Base-by-base conservation (phyloP, 495 filamentous ascomycete species). In the Aspergillus sclerotioniger region DNA sequence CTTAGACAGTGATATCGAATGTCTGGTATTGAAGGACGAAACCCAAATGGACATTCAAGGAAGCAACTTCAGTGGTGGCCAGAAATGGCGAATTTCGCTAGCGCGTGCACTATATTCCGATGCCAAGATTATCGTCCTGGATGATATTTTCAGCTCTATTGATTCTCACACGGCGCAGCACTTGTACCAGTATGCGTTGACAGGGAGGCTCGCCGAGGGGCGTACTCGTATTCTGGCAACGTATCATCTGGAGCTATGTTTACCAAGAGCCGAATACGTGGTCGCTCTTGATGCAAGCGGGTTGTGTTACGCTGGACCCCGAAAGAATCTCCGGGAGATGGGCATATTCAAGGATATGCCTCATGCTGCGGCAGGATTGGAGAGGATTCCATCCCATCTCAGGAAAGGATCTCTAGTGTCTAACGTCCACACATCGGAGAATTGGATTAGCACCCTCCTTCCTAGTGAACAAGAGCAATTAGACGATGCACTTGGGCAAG, bases 221-320 rank as follows among this genome's bases (percentile, higher is more conserved):
- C 47, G 50, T 9, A 63, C 60, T 21, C 43, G 62, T 7, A 64
- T 70, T 28, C 55, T 70, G 6, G 60, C 55, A 3, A 70, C 67
- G 0, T 91, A 95, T 73, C 94, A 94, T 62, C 81, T 90, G 15
- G 79, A 84, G 3, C 80, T 96, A 9, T 92, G 88, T 65, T 81
- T 88, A 15, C 90, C 90, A 31, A 69, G 73, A 15, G 81, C 90
- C 0, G 78, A 85, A 32, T 86, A 85, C 60, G 84, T 90, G 9
- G 86, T 95, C n/a, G 77, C 84, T 10, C 77, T 94, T 33, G 84
- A 87, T 17, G 16, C 15, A 6, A 16, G 25, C 8, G 47, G 47
- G 0, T 16, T 50, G 16, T 28, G 21, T 16, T 50, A 50, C 32
- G 47, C 47, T 32, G 47, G 47, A 16, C 47, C 25, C 9, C 2